phyloP scores from a whole-genome alignment of 495 filamentous ascomycete genomes.

The Ascobolus immersus region DNA sequence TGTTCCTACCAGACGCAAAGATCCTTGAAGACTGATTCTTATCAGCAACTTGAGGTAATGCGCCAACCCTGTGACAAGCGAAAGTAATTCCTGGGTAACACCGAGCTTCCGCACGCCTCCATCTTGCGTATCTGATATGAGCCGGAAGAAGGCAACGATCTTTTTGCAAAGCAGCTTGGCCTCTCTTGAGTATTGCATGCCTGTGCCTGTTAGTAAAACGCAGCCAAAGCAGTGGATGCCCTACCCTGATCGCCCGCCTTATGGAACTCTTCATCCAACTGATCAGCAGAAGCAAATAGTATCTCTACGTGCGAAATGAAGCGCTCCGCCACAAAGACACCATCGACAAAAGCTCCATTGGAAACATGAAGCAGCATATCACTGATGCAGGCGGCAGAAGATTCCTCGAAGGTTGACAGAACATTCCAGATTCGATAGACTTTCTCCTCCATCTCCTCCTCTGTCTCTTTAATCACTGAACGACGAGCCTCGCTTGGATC shows the following conservation, averaged over 20 bases:
- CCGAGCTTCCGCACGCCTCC: constrained; percentile 66
- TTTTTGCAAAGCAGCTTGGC: constrained; percentile 97
- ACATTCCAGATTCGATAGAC: constrained; percentile 98
- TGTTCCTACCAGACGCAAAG: constrained; percentile 38
- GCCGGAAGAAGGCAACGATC: constrained; percentile 88
- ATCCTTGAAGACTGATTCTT: constrained; percentile 81
- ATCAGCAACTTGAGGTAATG: constrained; percentile 98
- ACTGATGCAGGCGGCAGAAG: constrained; percentile 90
- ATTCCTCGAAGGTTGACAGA: constrained; percentile 88
- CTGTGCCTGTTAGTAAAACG: constrained; percentile 22
- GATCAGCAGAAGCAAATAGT: constrained; percentile 69
- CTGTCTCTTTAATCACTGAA: constrained; percentile 49
- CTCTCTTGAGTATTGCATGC: constrained; percentile 74
- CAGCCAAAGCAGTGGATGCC: constrained; percentile 8
- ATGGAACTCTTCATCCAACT: constrained; percentile 46
- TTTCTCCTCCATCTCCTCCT: constrained; percentile 91
- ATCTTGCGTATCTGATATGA: constrained; percentile 82
- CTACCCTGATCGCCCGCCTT: constrained; percentile 49
- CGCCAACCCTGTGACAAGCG: constrained; percentile 82
- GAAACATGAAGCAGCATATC: constrained; percentile 99
- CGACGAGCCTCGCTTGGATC: constrained; percentile 52
- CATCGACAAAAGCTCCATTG: constrained; percentile 88
- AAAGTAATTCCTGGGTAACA: constrained; percentile 87
- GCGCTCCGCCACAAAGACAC: constrained; percentile 80
- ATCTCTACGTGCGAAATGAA: constrained; percentile 94